These are phyloP conservation scores for Ballota nigra DNA, from an alignment of 257 asterid species.

Conservation along the genomic window DNA sequence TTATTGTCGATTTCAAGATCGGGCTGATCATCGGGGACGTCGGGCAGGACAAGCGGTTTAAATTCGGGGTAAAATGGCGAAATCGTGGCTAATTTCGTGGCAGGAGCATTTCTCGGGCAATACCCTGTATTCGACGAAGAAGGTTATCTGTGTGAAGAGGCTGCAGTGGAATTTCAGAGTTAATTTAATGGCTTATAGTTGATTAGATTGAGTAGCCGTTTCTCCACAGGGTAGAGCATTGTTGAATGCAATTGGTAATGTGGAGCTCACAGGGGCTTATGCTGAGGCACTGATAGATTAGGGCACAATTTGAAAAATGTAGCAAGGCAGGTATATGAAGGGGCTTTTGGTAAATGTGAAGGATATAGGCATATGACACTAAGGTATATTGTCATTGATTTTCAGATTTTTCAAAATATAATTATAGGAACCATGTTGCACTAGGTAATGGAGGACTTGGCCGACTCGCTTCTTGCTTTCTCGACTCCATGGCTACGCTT, in stretches of 20 bases:
- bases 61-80: too few relatives aligned
- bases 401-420: not conserved
- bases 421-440: slow-evolving; percentile 60
- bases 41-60: too few relatives aligned
- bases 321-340: slow-evolving; percentile 45
- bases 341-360: not conserved
- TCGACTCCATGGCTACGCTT: slow-evolving; percentile 63
- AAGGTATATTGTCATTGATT: not conserved
- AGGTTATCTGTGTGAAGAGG: too few relatives aligned
- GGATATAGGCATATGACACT: not conserved
- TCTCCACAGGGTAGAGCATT: slow-evolving; percentile 57
- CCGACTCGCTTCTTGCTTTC: slow-evolving; percentile 61
- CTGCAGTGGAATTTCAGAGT: too few relatives aligned
- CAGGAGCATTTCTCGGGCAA: too few relatives aligned
- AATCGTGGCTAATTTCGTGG: too few relatives aligned
- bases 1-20: too few relatives aligned
- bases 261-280: slow-evolving; percentile 58
- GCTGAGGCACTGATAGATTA: slow-evolving; percentile 59
- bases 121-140: too few relatives aligned
- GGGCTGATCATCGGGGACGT: too few relatives aligned
- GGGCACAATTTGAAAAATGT: slow-evolving; percentile 54
- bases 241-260: slow-evolving; percentile 59
- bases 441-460: slow-evolving; percentile 72
- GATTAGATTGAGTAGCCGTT: not conserved
- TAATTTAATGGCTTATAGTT: not conserved